Conservation (phyloP, 768 basidiomycete species). For the Termitomyces sp. region DNA sequence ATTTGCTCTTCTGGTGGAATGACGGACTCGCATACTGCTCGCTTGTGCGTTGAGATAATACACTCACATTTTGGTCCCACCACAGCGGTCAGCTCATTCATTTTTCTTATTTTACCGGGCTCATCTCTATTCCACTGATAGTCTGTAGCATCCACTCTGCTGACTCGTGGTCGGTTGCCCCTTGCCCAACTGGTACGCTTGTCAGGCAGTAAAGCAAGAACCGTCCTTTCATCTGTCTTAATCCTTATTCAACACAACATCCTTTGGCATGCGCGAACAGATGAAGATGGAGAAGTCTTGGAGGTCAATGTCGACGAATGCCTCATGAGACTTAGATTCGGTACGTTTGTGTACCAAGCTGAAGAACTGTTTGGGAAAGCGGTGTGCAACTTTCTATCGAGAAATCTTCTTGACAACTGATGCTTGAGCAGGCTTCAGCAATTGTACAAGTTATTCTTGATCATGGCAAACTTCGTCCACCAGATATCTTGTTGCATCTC, state of each 20-base stretch:
- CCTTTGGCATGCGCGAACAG: constrained; percentile 74
- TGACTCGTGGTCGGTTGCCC: constrained; percentile 82
- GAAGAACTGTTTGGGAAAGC: constrained; percentile 62
- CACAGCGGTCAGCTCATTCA: constrained; percentile 44
- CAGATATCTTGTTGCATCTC: constrained; percentile 56
- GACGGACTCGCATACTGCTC: constrained; percentile 51
- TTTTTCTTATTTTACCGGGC: background rate
- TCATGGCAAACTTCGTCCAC: constrained; percentile 79
- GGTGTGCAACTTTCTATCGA: constrained; percentile 37
- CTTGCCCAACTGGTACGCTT: constrained; percentile 63
- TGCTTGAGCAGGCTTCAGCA: constrained; percentile 54
- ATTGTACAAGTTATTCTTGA: constrained; percentile 74
- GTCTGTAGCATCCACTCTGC: constrained; percentile 68
- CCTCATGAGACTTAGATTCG: constrained; percentile 76
- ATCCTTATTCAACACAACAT: constrained; percentile 89
- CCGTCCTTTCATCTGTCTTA: constrained; percentile 63
- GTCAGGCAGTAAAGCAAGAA: constrained; percentile 60
- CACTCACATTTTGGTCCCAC: constrained; percentile 54
- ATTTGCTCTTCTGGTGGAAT: constrained; percentile 22
- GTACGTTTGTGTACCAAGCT: constrained; percentile 72
- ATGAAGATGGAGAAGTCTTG: constrained; percentile 68
- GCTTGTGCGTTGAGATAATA: constrained; percentile 52
- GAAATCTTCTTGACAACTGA: constrained; percentile 1
- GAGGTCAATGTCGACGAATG: constrained; percentile 86
- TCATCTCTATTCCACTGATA: constrained; percentile 20